Base-by-base conservation (phyloP, 23 red algal genomes). In the Gracilaria caudata region DNA sequence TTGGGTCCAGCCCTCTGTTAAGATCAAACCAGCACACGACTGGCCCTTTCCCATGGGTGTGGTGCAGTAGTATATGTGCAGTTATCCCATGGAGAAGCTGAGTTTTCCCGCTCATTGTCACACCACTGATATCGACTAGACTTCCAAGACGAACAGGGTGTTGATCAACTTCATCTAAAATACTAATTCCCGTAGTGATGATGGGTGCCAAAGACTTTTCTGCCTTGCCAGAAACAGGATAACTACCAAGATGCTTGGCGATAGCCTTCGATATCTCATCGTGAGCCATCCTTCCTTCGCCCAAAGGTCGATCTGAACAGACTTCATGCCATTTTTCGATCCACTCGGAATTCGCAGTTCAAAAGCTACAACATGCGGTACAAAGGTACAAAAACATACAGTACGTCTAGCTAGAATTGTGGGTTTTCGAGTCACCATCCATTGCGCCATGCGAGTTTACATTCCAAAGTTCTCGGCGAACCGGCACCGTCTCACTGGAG, bases 11-110 rank as follows among this genome's bases (percentile, higher is more conserved):
- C 4, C 77, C 87, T 24, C 78, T 26, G 51, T 91, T 91, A 24
- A 91, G 77, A 66, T 91, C 87, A 45, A 82, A 82, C 87, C 87
- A 91, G 30, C 77, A 81, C 9, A 89, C 86, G 0, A 40, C 6
- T 4, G 78, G 26, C 7, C 41, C 24, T 30, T 47, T 45, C 28
- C 53, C 76, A 61, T 24, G 0, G 39, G 58, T 21, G 29, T 49
- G 56, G 8, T 73, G 40, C 46, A 47, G 45, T 53, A 91, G 54
- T 3, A 77, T 61, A 73, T 91, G 39, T 32, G 87, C 87, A 8
- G 78, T 77, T 43, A 91, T 82, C 23, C 20, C 36, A 82, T 91
- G 87, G 3, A 81, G 59, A 8, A 82, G 28, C 23, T 81, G 61
- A 41, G 87, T 91, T 40, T 91, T 91, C 29, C 87, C 87, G 35